Evolutionary conservation across 2,329 filamentous ascomycete species (phyloP).

Genomic region (Cercospora canescens): DNA sequence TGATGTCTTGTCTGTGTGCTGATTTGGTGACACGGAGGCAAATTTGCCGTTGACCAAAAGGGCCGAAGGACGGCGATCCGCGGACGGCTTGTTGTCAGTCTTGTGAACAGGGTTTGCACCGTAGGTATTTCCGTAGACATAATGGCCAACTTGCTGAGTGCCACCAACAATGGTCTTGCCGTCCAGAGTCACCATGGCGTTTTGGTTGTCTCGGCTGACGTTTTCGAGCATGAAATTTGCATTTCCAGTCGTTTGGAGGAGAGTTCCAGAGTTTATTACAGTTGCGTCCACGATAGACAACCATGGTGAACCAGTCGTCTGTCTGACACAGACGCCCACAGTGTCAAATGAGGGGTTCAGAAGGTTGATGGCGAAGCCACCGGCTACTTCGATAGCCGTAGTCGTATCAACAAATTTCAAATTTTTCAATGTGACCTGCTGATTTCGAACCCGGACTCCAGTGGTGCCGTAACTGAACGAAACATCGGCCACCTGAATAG

Average conservation of each 20-base stretch:
- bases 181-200: conserved; percentile 11
- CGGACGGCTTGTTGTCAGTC: neutral
- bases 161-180: conserved; percentile 7
- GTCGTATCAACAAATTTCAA: conserved; percentile 16
- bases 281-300: conserved; percentile 18
- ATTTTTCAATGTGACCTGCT: conserved; percentile 21
- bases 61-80: neutral
- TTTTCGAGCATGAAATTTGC: conserved; percentile 24
- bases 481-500: conserved; percentile 35
- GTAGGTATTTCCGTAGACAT: conserved; percentile 22
- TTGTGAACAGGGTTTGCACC: conserved; percentile 18
- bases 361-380: conserved; percentile 15
- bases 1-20: conserved; percentile 8
- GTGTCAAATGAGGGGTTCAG: conserved; percentile 14
- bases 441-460: conserved; percentile 14
- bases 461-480: conserved; percentile 26
- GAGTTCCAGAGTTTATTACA: conserved; percentile 13
- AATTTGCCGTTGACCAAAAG: conserved; percentile 7
- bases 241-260: conserved; percentile 14
- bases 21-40: conserved; percentile 2
- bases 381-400: conserved; percentile 17
- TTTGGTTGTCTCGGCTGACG: conserved; percentile 6
- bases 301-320: conserved; percentile 17
- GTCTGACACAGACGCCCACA: conserved; percentile 10
- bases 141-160: conserved; percentile 5